Evolutionary conservation across 805 yeast species (phyloP).

Genomic region (Blastobotrys parvus): DNA sequence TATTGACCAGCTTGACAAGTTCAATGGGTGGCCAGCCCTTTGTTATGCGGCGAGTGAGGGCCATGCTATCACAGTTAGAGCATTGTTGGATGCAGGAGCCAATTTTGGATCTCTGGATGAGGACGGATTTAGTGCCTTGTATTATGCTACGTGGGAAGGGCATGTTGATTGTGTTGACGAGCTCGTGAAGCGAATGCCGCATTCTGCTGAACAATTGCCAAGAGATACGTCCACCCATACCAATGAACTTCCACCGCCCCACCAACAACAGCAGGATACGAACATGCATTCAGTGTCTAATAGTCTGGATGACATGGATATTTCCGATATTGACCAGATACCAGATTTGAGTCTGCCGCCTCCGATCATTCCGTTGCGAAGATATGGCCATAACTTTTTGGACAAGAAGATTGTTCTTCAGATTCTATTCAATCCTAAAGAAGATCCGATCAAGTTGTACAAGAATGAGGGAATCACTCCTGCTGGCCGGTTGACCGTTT

Average conservation of each 20-base stretch:
- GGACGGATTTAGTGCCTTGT: slow-evolving; percentile 70
- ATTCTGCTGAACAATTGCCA: slow-evolving; percentile 1
- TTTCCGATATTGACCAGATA: slow-evolving; percentile 49
- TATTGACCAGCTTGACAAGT: slow-evolving; percentile 71
- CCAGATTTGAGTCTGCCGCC: slow-evolving; percentile 93
- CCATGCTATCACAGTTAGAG: slow-evolving; percentile 58
- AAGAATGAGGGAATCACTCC: slow-evolving; percentile 30
- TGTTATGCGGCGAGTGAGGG: slow-evolving; percentile 89
- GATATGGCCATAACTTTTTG: slow-evolving; percentile 92
- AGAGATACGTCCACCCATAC: not conserved
- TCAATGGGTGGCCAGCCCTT: slow-evolving; percentile 90
- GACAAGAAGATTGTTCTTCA: slow-evolving; percentile 85
- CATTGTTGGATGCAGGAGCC: slow-evolving; percentile 68
- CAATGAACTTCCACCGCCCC: not conserved
- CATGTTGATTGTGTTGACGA: slow-evolving; percentile 73
- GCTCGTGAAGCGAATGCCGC: slow-evolving; percentile 34
- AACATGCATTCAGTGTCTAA: not conserved
- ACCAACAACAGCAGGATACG: not conserved
- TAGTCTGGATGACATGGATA: slow-evolving; percentile 17
- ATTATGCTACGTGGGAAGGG: slow-evolving; percentile 92
- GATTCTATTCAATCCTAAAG: slow-evolving; percentile 50
- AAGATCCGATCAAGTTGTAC: slow-evolving; percentile 40
- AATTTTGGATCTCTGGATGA: slow-evolving; percentile 62
- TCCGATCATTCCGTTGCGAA: slow-evolving; percentile 85
- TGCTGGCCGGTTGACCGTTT: slow-evolving; percentile 62